Evolutionary conservation across 805 yeast species (phyloP).

Genomic region (Komagataella mondaviorum): DNA sequence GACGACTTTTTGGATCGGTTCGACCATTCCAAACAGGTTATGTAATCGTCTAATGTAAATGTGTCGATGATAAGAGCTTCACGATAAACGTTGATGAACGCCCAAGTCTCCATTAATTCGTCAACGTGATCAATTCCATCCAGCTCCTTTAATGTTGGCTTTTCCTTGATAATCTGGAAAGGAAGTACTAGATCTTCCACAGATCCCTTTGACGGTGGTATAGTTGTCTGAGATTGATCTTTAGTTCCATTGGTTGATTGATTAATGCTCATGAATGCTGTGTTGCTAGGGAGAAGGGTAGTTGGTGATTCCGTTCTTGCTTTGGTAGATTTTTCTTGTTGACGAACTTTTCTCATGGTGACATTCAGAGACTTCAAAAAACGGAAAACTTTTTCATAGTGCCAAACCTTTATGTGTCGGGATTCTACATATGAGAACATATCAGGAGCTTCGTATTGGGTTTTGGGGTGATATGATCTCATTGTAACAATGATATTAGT

Average conservation of each 20-base stretch:
- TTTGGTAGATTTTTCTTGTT: conserved; percentile 9
- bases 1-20: conserved; percentile 31
- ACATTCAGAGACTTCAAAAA: conserved; percentile 38
- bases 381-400: conserved; percentile 40
- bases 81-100: conserved; percentile 59
- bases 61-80: conserved; percentile 52
- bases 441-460: conserved; percentile 26
- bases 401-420: conserved; percentile 44
- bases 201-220: conserved; percentile 1
- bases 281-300: background rate
- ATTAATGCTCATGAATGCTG: background rate
- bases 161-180: conserved; percentile 9
- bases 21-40: conserved; percentile 40
- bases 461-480: conserved; percentile 23
- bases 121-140: conserved; percentile 12
- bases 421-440: conserved; percentile 30
- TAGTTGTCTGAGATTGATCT: background rate
- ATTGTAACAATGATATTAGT: conserved; percentile 35
- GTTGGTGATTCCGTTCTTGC: background rate
- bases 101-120: conserved; percentile 58
- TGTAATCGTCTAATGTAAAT: conserved; percentile 69
- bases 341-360: conserved; percentile 21
- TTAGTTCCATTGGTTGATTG: background rate
- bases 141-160: conserved; percentile 14
- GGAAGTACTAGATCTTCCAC: conserved; percentile 19